phyloP scores from a whole-genome alignment of 257 asterid species.

The Nyctanthes arbortristis region DNA sequence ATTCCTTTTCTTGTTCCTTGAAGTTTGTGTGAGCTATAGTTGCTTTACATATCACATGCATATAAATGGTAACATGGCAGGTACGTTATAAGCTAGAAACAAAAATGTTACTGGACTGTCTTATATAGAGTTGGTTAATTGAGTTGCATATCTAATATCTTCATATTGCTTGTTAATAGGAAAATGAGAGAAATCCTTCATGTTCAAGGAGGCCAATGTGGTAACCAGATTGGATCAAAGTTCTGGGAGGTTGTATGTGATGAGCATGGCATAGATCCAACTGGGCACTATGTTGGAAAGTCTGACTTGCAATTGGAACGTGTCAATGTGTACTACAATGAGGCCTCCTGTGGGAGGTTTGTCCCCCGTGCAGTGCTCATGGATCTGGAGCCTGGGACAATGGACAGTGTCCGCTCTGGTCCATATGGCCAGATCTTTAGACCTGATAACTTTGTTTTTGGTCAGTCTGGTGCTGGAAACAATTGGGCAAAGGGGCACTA shows the following conservation, averaged over 20 bases:
- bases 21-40: too few species aligned
- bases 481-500: slow-evolving; percentile 95
- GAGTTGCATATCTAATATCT: too few species aligned
- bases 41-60: too few species aligned
- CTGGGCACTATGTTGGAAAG: slow-evolving; percentile 79
- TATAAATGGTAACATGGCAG: too few species aligned
- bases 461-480: too few species aligned
- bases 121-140: too few species aligned
- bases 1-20: too few species aligned
- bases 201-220: slow-evolving; percentile 87
- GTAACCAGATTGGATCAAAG: slow-evolving; percentile 96
- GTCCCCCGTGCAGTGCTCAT: slow-evolving; percentile 95
- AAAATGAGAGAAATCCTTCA: slow-evolving; percentile 95
- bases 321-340: slow-evolving; percentile 83
- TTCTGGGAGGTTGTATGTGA: slow-evolving; percentile 90
- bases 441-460: too few species aligned
- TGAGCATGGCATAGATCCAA: slow-evolving; percentile 86
- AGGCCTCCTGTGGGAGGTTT: slow-evolving; percentile 89
- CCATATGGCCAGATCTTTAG: too few species aligned
- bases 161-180: slow-evolving; percentile 20
- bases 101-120: too few species aligned
- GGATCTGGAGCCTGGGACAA: slow-evolving; percentile 96
- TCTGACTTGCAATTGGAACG: slow-evolving; percentile 90
- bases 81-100: too few species aligned
- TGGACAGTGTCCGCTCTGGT: slow-evolving; percentile 93